These are phyloP conservation scores for Albizia julibrissin DNA, from an alignment of 306 rosid genomes.

Conservation along the genomic window DNA sequence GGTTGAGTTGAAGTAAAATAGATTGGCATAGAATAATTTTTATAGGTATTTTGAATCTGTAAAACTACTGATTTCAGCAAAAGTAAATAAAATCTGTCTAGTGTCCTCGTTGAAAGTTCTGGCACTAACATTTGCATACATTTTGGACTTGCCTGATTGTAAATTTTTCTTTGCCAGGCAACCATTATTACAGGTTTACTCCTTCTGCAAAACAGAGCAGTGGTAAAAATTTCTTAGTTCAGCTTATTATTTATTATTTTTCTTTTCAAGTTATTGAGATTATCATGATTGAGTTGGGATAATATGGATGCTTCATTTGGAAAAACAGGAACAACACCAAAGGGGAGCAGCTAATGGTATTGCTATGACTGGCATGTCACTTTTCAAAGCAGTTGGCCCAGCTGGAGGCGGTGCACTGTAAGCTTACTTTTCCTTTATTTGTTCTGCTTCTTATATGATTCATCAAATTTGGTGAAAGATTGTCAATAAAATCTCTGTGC, in stretches of 20 bases:
- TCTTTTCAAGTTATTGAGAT: neutral
- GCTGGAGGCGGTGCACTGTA: constrained; percentile 83
- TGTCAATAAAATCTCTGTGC: neutral
- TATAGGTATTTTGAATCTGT: neutral
- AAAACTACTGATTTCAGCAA: neutral
- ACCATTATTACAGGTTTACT: constrained; percentile 55
- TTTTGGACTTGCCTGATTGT: constrained; percentile 18
- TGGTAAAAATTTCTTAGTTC: constrained; percentile 51
- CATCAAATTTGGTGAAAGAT: constrained; percentile 62
- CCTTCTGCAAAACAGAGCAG: constrained; percentile 75
- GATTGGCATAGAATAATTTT: neutral
- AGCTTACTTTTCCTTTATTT: constrained; percentile 26
- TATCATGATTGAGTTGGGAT: constrained; percentile 4
- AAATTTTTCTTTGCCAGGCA: constrained; percentile 35
- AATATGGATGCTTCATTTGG: constrained; percentile 18
- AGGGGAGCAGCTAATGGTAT: constrained; percentile 95
- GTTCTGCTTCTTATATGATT: neutral
- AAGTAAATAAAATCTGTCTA: neutral
- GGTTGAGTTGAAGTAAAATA: neutral
- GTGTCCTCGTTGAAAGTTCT: neutral
- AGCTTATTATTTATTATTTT: neutral
- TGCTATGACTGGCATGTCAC: constrained; percentile 78
- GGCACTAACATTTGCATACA: neutral
- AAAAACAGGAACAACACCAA: constrained; percentile 68
- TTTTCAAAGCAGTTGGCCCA: constrained; percentile 87